Percentiles rank a stretch among this genome's conserved stretches.
Conservation (phyloP, 768 basidiomycete genomes). For the Strobilomyces echinocephalus region DNA sequence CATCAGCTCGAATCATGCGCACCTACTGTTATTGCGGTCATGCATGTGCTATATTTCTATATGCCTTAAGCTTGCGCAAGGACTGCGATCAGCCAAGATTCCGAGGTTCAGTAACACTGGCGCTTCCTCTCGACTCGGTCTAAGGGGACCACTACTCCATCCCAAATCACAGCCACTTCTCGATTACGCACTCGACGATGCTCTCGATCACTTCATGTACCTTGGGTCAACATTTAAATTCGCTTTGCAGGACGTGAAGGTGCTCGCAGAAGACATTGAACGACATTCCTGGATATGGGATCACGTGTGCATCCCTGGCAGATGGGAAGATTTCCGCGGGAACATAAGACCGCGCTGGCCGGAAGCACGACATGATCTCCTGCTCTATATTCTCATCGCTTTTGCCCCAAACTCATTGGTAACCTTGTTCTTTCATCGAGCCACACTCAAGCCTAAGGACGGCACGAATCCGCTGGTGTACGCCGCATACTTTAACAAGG, state of each 20-base stretch:
- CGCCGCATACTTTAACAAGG: slow-evolving; percentile 1
- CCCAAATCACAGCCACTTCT: neutral
- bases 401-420: neutral
- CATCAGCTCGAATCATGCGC: neutral
- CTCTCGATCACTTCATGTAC: neutral
- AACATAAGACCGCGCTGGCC: neutral
- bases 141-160: neutral
- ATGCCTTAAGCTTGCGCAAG: neutral
- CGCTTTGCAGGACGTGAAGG: neutral
- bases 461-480: slow-evolving; percentile 6
- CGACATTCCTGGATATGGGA: neutral
- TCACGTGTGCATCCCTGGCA: neutral
- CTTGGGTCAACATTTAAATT: neutral
- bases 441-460: neutral
- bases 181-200: neutral
- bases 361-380: neutral
- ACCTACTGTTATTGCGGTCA: neutral
- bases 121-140: no score
- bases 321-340: no score
- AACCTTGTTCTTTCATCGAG: neutral
- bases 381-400: neutral
- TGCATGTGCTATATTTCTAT: slow-evolving; percentile 7
- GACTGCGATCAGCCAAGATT: no score
- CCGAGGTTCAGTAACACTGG: neutral
- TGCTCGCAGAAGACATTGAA: neutral